Conservation (phyloP, 2,329 filamentous ascomycete species). For the Diaporthe ilicicola region DNA sequence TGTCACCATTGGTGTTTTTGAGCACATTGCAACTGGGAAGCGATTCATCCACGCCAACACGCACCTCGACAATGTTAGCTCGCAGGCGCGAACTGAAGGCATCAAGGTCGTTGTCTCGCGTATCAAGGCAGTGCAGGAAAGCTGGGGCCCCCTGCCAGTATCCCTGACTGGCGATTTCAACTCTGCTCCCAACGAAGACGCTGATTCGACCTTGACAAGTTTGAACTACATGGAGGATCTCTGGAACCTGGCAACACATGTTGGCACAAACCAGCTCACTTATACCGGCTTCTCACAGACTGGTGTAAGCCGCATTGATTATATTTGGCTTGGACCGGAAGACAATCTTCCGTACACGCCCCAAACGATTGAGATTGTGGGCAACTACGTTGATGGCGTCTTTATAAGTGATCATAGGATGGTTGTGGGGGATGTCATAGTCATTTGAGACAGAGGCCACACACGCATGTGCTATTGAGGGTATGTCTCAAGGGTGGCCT, state of each 20-base stretch:
- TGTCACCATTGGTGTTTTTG: conserved; percentile 57
- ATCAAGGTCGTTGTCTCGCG: conserved; percentile 54
- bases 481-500: too few relatives aligned
- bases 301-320: conserved; percentile 49
- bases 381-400: conserved; percentile 49
- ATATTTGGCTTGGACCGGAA: conserved; percentile 45
- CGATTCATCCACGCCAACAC: conserved; percentile 58
- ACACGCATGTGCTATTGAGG: too few relatives aligned
- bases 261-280: conserved; percentile 52
- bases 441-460: background rate
- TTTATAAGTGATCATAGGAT: conserved; percentile 30
- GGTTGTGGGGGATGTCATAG: conserved; percentile 16
- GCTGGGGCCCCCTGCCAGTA: conserved; percentile 40
- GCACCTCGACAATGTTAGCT: conserved; percentile 61
- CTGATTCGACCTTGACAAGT: conserved; percentile 49
- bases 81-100: conserved; percentile 50
- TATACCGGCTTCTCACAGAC: conserved; percentile 52
- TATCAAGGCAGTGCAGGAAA: conserved; percentile 40
- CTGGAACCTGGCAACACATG: conserved; percentile 37
- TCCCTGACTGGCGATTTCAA: conserved; percentile 58
- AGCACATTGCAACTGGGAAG: conserved; percentile 48
- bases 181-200: conserved; percentile 47
- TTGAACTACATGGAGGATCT: conserved; percentile 34
- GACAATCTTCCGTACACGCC: conserved; percentile 34
- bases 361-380: conserved; percentile 48